These are phyloP conservation scores for Oenanthe javanica DNA, from an alignment of 140 eudicot species.

Conservation along the genomic window DNA sequence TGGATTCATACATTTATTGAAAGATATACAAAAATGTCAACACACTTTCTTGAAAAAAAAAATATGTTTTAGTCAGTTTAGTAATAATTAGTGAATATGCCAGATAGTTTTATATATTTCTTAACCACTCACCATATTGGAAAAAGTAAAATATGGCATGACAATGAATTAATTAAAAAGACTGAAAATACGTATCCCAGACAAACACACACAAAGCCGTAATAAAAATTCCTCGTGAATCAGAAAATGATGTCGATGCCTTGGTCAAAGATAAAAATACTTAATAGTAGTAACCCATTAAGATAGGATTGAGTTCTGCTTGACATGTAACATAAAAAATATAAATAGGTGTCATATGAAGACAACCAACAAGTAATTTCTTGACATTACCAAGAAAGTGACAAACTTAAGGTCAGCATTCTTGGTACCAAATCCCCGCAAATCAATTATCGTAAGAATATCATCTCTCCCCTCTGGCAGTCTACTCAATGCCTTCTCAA, in stretches of 20 bases:
- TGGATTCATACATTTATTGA: neutral
- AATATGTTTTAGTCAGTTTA: neutral
- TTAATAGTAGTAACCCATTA: too few species aligned
- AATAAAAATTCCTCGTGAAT: too few species aligned
- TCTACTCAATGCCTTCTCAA: conserved; percentile 76
- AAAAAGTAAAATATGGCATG: neutral
- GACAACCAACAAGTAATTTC: neutral
- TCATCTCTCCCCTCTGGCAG: conserved; percentile 71
- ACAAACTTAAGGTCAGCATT: conserved; percentile 76
- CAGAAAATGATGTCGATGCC: too few species aligned
- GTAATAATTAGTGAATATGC: neutral
- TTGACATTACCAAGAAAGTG: conserved; percentile 58
- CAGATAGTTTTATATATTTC: neutral
- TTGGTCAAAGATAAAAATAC: too few species aligned
- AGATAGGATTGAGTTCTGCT: neutral
- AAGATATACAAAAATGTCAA: too few species aligned
- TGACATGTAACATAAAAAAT: neutral
- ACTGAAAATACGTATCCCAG: neutral
- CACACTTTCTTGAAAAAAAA: too few species aligned
- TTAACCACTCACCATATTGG: neutral
- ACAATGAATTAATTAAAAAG: neutral
- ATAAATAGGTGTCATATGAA: neutral
- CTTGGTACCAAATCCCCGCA: conserved; percentile 56
- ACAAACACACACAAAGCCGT: too few species aligned
- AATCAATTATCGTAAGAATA: conserved; percentile 73